Evolutionary conservation across 306 rosid genomes (phyloP), one percentile per base, ranked within the genome.

Genomic region (Vigna hirtella): DNA sequence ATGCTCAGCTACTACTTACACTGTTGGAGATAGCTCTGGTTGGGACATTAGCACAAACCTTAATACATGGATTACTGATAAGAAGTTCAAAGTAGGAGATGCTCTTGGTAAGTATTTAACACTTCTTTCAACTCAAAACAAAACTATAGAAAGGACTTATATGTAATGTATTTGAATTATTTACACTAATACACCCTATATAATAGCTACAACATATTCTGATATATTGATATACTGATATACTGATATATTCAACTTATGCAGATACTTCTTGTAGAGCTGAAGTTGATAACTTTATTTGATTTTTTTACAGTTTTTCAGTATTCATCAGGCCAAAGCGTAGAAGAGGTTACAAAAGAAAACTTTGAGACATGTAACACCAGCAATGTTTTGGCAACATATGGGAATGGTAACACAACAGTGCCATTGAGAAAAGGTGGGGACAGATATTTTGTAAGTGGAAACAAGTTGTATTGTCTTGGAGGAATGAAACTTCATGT

Each of bases 41-140:
- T 95, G 98, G 98, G 98, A 95, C 83, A 89, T 92, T 28, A 95
- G 98, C 85, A 74, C 91, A 6, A 62, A 88, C 86, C 93, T 95
- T n/a, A 84, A 68, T 5, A 24, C 98, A 4, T 95, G 98, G 98
- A 12, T 75, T 36, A 73, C 79, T 0, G 88, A 72, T 82, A 92
- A 95, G 83, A 87, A 58, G 8, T 95, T 92, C 66, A 38, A 57
- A 1, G 86, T 78, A 0, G 98, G 98, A 0, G 98, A 95, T 69
- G 77, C 58, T 79, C 89, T 95, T 26, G 48, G 98, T 92, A 85
- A 74, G 90, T 77, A 17, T 3, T 30, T 49, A 7, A 45, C 50
- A 59, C 58, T 58, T 28, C n/a, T 51, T 57, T 72, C 47, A 42
- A 9, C 13, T 42, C 13, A 30, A 26, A 26, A 26, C 2, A 26